Evolutionary conservation across 495 filamentous ascomycete genomes (phyloP).

Genomic region (Penicillium steckii): DNA sequence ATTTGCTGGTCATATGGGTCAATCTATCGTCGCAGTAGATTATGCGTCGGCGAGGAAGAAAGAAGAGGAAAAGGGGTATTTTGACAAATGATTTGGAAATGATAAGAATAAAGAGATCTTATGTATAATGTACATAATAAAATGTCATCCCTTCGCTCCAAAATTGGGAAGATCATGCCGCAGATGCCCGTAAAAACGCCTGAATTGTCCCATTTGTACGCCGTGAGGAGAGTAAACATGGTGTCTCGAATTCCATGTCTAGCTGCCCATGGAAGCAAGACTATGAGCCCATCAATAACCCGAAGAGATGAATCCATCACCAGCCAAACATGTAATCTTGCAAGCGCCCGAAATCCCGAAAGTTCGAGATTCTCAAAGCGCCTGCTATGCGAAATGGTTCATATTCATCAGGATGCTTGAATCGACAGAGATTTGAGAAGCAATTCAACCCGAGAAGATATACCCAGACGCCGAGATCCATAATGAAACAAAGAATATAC

Average conservation of each 20-base stretch:
- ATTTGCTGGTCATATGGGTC: background rate
- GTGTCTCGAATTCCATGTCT: background rate
- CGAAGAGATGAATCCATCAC: background rate
- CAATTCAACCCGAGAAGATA: constrained; percentile 11
- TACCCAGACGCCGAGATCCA: constrained; percentile 19
- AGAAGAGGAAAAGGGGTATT: constrained; percentile 1
- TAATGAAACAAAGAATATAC: constrained; percentile 24
- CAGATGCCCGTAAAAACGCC: constrained; percentile 30
- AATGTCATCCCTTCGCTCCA: constrained; percentile 16
- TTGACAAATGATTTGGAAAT: constrained; percentile 5
- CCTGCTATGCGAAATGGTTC: background rate
- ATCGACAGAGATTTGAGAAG: background rate
- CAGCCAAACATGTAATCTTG: background rate
- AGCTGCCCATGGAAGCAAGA: background rate
- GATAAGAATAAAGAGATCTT: constrained; percentile 12
- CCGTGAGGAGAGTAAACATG: constrained; percentile 21
- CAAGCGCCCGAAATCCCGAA: background rate
- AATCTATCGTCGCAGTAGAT: background rate
- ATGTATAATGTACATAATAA: constrained; percentile 28
- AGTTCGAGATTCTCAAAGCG: background rate
- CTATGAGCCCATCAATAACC: background rate
- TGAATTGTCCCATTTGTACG: constrained; percentile 19
- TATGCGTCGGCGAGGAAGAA: background rate
- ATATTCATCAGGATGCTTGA: background rate
- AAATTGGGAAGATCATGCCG: constrained; percentile 22